phyloP scores from a whole-genome alignment of 306 rosid genomes.

The Cicer yamashitae region DNA sequence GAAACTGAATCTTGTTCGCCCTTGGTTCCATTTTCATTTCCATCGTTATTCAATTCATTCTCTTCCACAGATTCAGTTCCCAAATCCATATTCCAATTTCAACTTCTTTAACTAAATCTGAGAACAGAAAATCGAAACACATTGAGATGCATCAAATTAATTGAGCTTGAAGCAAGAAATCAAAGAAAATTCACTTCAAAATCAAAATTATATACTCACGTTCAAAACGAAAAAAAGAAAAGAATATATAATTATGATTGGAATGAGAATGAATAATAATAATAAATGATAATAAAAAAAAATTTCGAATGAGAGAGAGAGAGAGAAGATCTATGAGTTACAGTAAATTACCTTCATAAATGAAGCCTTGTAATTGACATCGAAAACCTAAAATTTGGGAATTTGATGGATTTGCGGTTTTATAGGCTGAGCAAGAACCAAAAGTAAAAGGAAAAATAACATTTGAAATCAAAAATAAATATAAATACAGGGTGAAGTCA shows the following conservation, averaged over 20 bases:
- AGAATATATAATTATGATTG: neutral
- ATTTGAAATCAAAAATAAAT: no score
- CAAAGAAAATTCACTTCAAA: conserved; percentile 33
- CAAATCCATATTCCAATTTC: conserved; percentile 70
- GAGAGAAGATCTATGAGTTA: conserved; percentile 32
- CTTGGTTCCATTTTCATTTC: conserved; percentile 45
- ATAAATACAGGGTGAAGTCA: no score
- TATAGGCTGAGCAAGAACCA: conserved; percentile 42
- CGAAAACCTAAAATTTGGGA: conserved; percentile 59
- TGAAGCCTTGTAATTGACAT: conserved; percentile 46
- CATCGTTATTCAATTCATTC: conserved; percentile 57
- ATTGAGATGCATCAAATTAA: conserved; percentile 38
- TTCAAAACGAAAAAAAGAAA: neutral
- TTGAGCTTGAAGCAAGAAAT: conserved; percentile 40
- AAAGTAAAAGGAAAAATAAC: neutral
- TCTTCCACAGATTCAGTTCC: conserved; percentile 72
- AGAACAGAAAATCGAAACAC: conserved; percentile 36
- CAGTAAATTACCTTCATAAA: conserved; percentile 51
- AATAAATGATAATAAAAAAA: neutral
- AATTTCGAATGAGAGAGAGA: conserved; percentile 35
- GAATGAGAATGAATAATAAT: neutral
- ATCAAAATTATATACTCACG: neutral
- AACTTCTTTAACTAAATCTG: conserved; percentile 31
- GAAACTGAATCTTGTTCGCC: conserved; percentile 3
- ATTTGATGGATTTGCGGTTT: conserved; percentile 50